Percentiles rank a stretch among this genome's conserved stretches.
phyloP scores from a whole-genome alignment of 768 basidiomycete genomes.

The Mycena haematopus region DNA sequence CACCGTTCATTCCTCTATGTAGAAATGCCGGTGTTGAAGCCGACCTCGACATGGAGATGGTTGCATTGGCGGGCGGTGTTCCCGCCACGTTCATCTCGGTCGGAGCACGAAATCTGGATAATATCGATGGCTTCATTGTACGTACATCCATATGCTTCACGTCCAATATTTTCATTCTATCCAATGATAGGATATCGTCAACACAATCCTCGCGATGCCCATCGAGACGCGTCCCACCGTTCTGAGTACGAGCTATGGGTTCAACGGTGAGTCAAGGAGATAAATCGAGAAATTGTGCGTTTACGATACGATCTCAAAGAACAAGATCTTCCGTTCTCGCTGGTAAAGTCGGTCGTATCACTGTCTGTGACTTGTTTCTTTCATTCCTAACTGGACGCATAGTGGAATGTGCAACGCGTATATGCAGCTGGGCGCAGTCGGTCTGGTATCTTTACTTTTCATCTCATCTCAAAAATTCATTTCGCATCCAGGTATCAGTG shows the following conservation, averaged over 20 bases:
- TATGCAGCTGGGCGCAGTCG: conserved; percentile 27
- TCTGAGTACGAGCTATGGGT: conserved; percentile 46
- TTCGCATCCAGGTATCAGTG: too few species aligned
- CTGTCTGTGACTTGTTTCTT: too few species aligned
- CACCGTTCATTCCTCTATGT: too few species aligned
- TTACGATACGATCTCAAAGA: too few species aligned
- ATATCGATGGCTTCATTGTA: conserved; percentile 2
- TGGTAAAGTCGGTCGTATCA: too few species aligned
- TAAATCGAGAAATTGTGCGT: too few species aligned
- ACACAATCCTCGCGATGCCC: conserved; percentile 46
- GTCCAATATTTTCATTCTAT: too few species aligned
- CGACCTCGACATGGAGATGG: conserved; percentile 51
- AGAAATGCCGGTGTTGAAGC: not conserved
- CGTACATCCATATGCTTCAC: too few species aligned
- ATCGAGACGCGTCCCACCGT: conserved; percentile 47
- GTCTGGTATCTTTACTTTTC: too few species aligned
- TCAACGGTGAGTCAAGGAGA: conserved; percentile 39
- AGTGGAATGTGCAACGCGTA: conserved; percentile 30
- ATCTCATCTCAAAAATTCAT: too few species aligned
- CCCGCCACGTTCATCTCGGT: conserved; percentile 43
- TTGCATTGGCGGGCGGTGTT: conserved; percentile 43
- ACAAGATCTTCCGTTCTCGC: too few species aligned
- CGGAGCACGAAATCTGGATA: conserved; percentile 1
- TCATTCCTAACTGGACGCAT: too few species aligned
- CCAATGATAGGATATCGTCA: conserved; percentile 27